phyloP scores from a whole-genome alignment of 2,329 filamentous ascomycete species.

The Didymella pinodella region DNA sequence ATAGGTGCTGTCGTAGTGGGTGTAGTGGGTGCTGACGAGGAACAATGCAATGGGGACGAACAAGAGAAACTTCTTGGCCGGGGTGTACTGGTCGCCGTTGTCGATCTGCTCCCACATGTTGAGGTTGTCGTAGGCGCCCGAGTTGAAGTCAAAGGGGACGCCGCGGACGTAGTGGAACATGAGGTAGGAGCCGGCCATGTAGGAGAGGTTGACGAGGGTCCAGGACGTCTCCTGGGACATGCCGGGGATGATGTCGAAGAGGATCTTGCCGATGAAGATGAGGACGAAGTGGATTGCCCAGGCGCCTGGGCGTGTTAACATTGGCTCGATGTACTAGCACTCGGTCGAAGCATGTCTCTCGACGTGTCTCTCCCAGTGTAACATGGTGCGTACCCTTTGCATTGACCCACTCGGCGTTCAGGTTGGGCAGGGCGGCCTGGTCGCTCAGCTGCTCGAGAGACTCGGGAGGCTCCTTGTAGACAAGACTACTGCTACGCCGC shows the following conservation, averaged over 20 bases:
- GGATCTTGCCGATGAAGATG: constrained; percentile 89
- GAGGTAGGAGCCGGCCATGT: constrained; percentile 98
- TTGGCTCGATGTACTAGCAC: too few species aligned
- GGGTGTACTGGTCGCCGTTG: constrained; percentile 97
- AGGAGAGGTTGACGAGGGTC: constrained; percentile 98
- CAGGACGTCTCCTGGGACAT: constrained; percentile 98
- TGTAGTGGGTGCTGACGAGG: constrained; percentile 97
- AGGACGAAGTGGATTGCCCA: constrained; percentile 98
- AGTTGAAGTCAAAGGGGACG: constrained; percentile 98
- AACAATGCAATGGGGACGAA: constrained; percentile 94
- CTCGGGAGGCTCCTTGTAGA: constrained; percentile 96
- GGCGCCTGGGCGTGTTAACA: constrained; percentile 68
- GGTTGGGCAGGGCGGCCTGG: constrained; percentile 90
- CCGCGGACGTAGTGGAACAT: constrained; percentile 99
- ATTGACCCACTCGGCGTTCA: constrained; percentile 99
- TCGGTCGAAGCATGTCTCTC: too few species aligned
- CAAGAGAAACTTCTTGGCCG: constrained; percentile 96
- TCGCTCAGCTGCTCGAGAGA: constrained; percentile 98
- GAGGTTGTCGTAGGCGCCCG: constrained; percentile 96
- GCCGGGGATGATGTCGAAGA: constrained; percentile 95
- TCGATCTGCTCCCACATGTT: constrained; percentile 99
- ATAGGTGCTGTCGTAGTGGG: constrained; percentile 95
- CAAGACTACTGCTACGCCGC: constrained; percentile 96
- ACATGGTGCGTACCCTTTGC: constrained; percentile 76
- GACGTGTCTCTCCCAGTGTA: too few species aligned